Percentiles rank a stretch among this genome's conserved stretches.
phyloP scores from a whole-genome alignment of 257 asterid genomes.

The Solanum chiquidenum region DNA sequence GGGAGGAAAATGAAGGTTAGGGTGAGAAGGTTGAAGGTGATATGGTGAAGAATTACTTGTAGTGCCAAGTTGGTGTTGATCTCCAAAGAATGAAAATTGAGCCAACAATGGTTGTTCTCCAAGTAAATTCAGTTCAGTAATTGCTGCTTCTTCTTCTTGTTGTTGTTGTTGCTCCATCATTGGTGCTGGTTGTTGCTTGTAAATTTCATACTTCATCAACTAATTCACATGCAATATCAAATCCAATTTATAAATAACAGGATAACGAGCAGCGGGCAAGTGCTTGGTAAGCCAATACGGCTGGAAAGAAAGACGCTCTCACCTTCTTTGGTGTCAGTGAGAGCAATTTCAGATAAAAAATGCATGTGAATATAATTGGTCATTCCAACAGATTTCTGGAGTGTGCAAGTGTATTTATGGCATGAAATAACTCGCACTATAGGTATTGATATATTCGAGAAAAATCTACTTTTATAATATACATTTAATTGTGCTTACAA shows the following conservation, averaged over 20 bases:
- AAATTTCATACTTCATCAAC: constrained; percentile 48
- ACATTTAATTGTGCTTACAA: background rate
- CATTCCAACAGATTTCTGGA: background rate
- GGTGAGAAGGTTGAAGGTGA: constrained; percentile 55
- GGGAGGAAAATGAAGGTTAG: constrained; percentile 30
- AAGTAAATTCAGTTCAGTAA: constrained; percentile 43
- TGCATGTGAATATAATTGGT: background rate
- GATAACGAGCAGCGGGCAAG: too few species aligned
- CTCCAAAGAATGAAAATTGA: constrained; percentile 56
- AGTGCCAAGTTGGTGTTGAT: constrained; percentile 20
- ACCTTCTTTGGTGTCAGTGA: too few species aligned
- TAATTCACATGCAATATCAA: background rate
- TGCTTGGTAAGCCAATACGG: too few species aligned
- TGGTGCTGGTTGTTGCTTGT: constrained; percentile 22
- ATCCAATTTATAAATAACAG: background rate
- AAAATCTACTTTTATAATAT: background rate
- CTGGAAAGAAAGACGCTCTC: too few species aligned
- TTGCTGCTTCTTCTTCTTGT: constrained; percentile 14
- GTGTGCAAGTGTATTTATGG: background rate
- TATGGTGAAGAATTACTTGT: background rate
- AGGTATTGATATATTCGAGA: background rate
- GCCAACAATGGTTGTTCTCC: constrained; percentile 45
- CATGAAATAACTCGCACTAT: background rate
- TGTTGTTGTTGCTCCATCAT: background rate
- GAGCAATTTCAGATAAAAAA: too few species aligned